phyloP scores from a whole-genome alignment of 345 rosid genomes.

The Ailanthus altissimus region DNA sequence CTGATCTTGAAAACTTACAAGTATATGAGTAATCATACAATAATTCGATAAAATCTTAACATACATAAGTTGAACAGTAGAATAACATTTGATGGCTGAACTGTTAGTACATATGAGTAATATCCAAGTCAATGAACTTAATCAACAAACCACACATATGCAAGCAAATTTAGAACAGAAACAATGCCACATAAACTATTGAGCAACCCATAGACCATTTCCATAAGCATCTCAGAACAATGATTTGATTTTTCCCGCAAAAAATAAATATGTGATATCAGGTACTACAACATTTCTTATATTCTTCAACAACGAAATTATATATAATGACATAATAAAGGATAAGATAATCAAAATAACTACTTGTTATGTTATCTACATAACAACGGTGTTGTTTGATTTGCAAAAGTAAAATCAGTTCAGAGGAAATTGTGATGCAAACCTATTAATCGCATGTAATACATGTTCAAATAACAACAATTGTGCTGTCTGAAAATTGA shows the following conservation, averaged over 20 bases:
- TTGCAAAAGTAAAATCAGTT: neutral
- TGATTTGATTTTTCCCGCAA: neutral
- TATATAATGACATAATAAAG: neutral
- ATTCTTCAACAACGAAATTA: neutral
- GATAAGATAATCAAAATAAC: neutral
- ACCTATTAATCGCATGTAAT: neutral
- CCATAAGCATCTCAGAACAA: neutral
- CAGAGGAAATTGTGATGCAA: constrained; percentile 2
- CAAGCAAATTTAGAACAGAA: neutral
- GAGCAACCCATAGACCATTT: neutral
- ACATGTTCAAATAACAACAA: neutral
- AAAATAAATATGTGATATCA: neutral
- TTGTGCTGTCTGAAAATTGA: neutral
- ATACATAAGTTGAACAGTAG: neutral
- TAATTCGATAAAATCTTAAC: neutral
- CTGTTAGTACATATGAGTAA: neutral
- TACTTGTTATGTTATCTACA: no score
- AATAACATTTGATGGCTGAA: neutral
- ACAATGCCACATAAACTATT: neutral
- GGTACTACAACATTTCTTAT: neutral
- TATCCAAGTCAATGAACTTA: neutral
- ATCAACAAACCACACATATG: neutral
- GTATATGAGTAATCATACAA: neutral
- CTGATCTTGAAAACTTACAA: neutral
- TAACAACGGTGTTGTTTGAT: neutral